Conservation (phyloP, 2,329 filamentous ascomycete genomes). For the Macrophomina pseudophaseolina region DNA sequence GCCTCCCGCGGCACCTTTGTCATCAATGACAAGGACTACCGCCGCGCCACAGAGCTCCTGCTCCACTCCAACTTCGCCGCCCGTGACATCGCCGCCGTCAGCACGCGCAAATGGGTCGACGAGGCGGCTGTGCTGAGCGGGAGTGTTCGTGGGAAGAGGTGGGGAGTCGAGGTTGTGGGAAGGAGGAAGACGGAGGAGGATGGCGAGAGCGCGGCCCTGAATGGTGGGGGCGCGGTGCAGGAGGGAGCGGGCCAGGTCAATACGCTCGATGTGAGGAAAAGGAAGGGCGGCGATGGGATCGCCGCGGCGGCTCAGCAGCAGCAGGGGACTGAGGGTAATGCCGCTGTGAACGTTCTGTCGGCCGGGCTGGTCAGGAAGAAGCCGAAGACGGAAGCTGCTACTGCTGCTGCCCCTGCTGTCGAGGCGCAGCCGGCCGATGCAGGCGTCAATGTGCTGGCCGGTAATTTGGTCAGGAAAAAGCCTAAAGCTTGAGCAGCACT, state of each 20-base stretch:
- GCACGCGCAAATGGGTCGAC: constrained; percentile 71
- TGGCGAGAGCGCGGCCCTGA: neutral
- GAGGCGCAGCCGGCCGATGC: neutral
- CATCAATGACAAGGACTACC: constrained; percentile 68
- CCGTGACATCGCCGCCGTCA: constrained; percentile 64
- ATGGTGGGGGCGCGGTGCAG: neutral
- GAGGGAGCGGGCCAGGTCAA: neutral
- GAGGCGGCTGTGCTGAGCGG: constrained; percentile 60
- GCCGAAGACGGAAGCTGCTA: constrained; percentile 23
- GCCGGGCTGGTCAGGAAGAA: constrained; percentile 17
- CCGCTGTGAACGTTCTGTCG: constrained; percentile 11
- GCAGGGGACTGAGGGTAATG: neutral
- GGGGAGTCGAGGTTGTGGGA: constrained; percentile 10
- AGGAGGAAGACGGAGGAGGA: neutral
- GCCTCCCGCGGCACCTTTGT: constrained; percentile 67
- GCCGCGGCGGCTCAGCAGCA: neutral
- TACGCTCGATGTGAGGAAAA: constrained; percentile 39
- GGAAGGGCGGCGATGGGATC: constrained; percentile 36
- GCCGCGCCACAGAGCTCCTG: constrained; percentile 70
- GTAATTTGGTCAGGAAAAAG: constrained; percentile 41
- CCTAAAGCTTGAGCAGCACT: constrained; percentile 30
- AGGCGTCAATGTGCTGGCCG: constrained; percentile 23
- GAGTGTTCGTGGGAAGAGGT: neutral
- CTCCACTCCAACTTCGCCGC: constrained; percentile 76
- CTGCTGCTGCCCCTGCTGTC: neutral